Percentiles rank a stretch among this genome's conserved stretches.
These are phyloP conservation scores for Phyllostachys edulis DNA, from an alignment of 176 grass and related monocot genomes.

Conservation along the genomic window DNA sequence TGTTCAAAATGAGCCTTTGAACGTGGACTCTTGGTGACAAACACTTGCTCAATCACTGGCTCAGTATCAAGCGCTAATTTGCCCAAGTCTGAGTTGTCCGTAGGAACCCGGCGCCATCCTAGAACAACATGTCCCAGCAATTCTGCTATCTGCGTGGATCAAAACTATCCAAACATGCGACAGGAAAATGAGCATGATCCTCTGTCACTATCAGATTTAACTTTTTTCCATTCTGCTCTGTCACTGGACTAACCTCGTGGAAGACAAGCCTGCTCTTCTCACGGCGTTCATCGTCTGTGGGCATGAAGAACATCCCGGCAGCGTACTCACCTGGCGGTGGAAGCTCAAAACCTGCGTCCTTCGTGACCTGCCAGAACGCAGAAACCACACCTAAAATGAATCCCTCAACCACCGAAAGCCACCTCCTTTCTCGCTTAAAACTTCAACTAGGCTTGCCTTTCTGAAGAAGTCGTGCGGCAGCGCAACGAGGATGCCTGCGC, in stretches of 20 bases:
- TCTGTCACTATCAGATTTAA: neutral
- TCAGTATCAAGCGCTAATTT: constrained; percentile 42
- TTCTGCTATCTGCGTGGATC: constrained; percentile 33
- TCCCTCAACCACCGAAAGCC: neutral
- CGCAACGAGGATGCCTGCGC: constrained; percentile 50
- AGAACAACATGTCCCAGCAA: constrained; percentile 48
- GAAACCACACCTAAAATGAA: constrained; percentile 12
- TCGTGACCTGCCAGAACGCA: constrained; percentile 33
- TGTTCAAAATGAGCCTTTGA: constrained; percentile 68
- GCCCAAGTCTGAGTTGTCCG: constrained; percentile 51
- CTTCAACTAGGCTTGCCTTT: constrained; percentile 26
- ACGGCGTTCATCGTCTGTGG: constrained; percentile 39
- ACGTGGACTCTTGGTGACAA: constrained; percentile 46
- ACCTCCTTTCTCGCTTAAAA: neutral
- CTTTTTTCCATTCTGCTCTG: neutral
- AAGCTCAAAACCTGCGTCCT: constrained; percentile 47
- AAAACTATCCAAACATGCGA: neutral
- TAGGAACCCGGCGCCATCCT: constrained; percentile 61
- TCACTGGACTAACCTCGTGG: constrained; percentile 37
- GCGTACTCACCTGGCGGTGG: constrained; percentile 52
- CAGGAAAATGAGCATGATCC: neutral
- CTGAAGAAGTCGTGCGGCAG: constrained; percentile 51
- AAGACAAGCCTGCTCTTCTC: constrained; percentile 53
- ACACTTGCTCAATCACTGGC: constrained; percentile 62
- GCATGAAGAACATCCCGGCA: constrained; percentile 65